Evolutionary conservation across 768 basidiomycete species (phyloP), one percentile per base, ranked within the genome.

Genomic region (Cystofilobasidium ferigula): DNA sequence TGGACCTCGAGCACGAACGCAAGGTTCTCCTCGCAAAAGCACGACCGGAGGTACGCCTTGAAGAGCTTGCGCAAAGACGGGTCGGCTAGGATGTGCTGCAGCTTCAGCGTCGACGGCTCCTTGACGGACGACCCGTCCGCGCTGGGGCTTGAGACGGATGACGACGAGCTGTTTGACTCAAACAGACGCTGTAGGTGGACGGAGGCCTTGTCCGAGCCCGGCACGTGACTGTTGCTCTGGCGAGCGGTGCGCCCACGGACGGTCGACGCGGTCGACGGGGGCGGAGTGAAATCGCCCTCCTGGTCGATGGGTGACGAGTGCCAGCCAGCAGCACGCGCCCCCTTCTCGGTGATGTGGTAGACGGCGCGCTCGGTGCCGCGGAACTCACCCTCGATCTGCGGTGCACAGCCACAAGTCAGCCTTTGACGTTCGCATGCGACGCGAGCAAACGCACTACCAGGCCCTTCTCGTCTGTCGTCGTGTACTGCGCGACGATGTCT

Each of bases 11-110:
- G 75, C 88, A 91, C 98, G 78, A 97, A 99, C 53, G 86, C 86
- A 70, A 99, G 78, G 75, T 99, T 99, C 80, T 99, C 95, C 74
- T 98, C 95, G 78, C 90, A 98, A 75, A 94, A 98, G 76, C 97
- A 98, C 62, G 84, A 81, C 38, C 89, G 83, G 61, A 99, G 77
- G 79, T 92, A 94, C 69, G 97, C 95, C 66, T 94, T 85, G 82
- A 99, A 99, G 57, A 95, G 79, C 2, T 84, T 82, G 16, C 95
- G 84, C 43, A 93, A 79, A 32, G 86, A 85, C 0, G 93, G 88
- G 69, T 98, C 91, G 69, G 94, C 92, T 30, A 99, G 82, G 69
- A 98, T 93, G 75, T 88, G 88, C 69, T 84, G 83, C 56, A 98
- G 80, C 61, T 90, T 87, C 64, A 91, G 89, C 18, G 90, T 87